Percentiles rank a stretch among this genome's conserved stretches.
phyloP scores from a whole-genome alignment of 176 grass and related monocot species.

The Carex parvula region DNA sequence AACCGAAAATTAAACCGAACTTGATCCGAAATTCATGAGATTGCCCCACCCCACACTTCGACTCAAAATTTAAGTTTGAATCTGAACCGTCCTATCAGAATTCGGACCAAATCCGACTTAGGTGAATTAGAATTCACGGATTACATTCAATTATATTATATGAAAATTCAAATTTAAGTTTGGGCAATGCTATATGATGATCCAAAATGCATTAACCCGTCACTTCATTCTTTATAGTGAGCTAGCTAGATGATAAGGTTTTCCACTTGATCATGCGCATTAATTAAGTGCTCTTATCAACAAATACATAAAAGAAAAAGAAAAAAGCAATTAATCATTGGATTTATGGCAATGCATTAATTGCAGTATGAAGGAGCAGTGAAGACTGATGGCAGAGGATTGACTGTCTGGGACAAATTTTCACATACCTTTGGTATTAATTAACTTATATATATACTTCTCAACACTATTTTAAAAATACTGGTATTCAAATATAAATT shows the following conservation, averaged over 20 bases:
- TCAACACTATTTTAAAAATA: background rate
- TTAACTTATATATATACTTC: background rate
- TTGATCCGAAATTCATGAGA: no score
- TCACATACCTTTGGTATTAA: conserved; percentile 71
- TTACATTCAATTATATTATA: no score
- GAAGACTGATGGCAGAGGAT: conserved; percentile 67
- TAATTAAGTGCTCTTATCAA: background rate
- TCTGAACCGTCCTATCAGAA: no score
- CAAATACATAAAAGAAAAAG: background rate
- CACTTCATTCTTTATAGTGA: background rate
- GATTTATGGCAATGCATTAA: background rate
- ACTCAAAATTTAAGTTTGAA: no score
- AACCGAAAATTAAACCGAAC: no score
- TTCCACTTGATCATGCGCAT: background rate
- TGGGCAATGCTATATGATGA: background rate
- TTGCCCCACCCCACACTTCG: no score
- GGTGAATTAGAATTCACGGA: no score
- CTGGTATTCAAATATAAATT: background rate
- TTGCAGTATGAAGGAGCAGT: conserved; percentile 86
- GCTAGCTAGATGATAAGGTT: background rate
- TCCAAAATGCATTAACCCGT: background rate
- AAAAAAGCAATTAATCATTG: background rate
- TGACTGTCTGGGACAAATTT: conserved; percentile 81
- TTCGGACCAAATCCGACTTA: no score
- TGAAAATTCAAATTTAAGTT: background rate